Percentiles rank a stretch among this genome's conserved stretches.
Conservation (phyloP, 1,139 yeast genomes). For the Saccharomyces uvarum region DNA sequence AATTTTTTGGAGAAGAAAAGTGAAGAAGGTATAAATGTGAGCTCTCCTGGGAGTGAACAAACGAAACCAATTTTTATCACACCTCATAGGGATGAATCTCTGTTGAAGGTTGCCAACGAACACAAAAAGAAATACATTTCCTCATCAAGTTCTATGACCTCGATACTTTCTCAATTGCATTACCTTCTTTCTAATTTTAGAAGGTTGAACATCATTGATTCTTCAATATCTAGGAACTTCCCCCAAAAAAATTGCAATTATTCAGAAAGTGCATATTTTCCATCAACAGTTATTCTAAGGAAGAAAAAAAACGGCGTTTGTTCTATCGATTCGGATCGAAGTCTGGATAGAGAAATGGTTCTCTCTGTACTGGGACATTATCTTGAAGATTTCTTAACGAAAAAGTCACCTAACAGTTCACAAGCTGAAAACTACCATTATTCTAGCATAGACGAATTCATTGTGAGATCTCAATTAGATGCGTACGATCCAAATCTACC, state of each 20-base stretch:
- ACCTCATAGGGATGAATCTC: conserved; percentile 54
- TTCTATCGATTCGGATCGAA: conserved; percentile 66
- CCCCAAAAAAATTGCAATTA: conserved; percentile 25
- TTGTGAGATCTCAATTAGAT: conserved; percentile 88
- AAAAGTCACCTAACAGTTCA: conserved; percentile 24
- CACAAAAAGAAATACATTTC: conserved; percentile 49
- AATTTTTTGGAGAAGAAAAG: conserved; percentile 11
- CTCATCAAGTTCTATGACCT: conserved; percentile 85
- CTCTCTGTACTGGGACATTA: conserved; percentile 75
- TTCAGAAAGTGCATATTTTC: conserved; percentile 36
- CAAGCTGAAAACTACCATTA: conserved; percentile 51
- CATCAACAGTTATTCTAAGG: conserved; percentile 39
- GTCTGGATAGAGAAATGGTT: conserved; percentile 60
- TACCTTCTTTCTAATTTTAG: conserved; percentile 55
- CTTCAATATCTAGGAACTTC: conserved; percentile 40
- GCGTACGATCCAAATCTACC: conserved; percentile 72
- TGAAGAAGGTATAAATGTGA: neutral
- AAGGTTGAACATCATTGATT: conserved; percentile 37
- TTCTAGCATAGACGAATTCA: conserved; percentile 56
- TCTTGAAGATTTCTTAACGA: conserved; percentile 66
- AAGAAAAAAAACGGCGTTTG: conserved; percentile 37
- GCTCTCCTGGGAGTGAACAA: neutral
- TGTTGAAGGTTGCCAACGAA: conserved; percentile 43
- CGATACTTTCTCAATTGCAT: conserved; percentile 67
- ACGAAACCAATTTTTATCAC: conserved; percentile 45